A percentile compares a stretch with the other conserved stretches of the same genome.
phyloP scores from a whole-genome alignment of 495 filamentous ascomycete genomes.

The Xylaria flabelliformis region DNA sequence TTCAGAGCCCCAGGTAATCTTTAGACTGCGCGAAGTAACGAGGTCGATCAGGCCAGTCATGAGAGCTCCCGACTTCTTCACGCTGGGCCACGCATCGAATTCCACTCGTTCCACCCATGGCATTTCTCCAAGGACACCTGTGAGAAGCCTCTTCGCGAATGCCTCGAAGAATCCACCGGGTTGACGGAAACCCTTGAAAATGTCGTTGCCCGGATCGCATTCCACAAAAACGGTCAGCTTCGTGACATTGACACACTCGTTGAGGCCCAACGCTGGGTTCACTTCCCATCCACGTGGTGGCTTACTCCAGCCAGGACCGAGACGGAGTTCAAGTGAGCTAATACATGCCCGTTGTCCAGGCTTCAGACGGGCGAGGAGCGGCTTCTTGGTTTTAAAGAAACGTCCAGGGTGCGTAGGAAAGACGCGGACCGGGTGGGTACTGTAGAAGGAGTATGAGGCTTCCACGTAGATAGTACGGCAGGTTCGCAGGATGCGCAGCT shows the following conservation, averaged over 20 bases:
- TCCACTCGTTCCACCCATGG: slow-evolving; percentile 68
- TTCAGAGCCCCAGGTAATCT: slow-evolving; percentile 72
- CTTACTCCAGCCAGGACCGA: slow-evolving; percentile 80
- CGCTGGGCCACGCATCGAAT: slow-evolving; percentile 76
- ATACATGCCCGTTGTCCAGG: slow-evolving; percentile 69
- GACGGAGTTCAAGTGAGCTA: slow-evolving; percentile 73
- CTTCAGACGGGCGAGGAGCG: slow-evolving; percentile 70
- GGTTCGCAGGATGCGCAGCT: slow-evolving; percentile 66
- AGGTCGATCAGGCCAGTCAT: slow-evolving; percentile 71
- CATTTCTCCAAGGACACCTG: slow-evolving; percentile 63
- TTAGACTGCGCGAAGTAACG: slow-evolving; percentile 55
- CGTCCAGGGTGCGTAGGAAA: slow-evolving; percentile 76
- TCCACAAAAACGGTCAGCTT: slow-evolving; percentile 78
- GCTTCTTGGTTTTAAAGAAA: slow-evolving; percentile 66
- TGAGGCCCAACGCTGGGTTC: slow-evolving; percentile 67
- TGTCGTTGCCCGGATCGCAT: slow-evolving; percentile 73
- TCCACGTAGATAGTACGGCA: slow-evolving; percentile 72
- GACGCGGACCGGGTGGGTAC: slow-evolving; percentile 74
- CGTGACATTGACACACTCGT: slow-evolving; percentile 65
- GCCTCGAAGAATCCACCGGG: slow-evolving; percentile 74
- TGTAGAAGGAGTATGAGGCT: slow-evolving; percentile 76
- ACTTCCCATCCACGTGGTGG: slow-evolving; percentile 79
- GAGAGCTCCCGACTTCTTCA: slow-evolving; percentile 71
- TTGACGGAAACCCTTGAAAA: slow-evolving; percentile 76
- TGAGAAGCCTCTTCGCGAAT: slow-evolving; percentile 68